phyloP scores from a whole-genome alignment of 2,329 filamentous ascomycete genomes.

The Sporothrix schenckii region DNA sequence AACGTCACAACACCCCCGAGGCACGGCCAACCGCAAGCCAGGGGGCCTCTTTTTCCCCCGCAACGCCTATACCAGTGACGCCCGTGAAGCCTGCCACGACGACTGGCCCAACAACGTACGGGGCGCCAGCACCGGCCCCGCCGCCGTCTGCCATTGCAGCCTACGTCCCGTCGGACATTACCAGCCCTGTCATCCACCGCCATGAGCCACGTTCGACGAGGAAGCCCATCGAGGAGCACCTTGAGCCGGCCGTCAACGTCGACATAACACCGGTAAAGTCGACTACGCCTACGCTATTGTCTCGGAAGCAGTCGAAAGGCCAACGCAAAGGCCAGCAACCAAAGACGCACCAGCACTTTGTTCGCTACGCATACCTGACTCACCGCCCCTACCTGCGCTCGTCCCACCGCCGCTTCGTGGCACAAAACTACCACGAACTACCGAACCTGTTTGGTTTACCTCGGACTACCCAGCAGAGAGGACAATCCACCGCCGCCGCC shows the following conservation, averaged over 20 bases:
- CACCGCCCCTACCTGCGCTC: slow-evolving; percentile 39
- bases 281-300: background rate
- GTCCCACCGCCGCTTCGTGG: slow-evolving; percentile 34
- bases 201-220: background rate
- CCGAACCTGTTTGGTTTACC: background rate
- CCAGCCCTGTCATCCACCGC: background rate
- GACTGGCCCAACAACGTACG: background rate
- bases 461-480: background rate
- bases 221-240: background rate
- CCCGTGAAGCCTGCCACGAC: background rate
- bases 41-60: background rate
- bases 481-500: background rate
- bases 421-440: slow-evolving; percentile 34
- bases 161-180: background rate
- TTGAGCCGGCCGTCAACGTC: background rate
- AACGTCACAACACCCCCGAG: background rate
- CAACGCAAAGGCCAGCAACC: background rate
- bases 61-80: background rate
- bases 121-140: background rate
- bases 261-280: background rate
- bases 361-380: slow-evolving; percentile 2
- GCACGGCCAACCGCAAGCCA: background rate
- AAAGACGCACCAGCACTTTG: background rate
- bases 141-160: background rate
- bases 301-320: background rate